A percentile compares a stretch with the other conserved stretches of the same genome.
phyloP scores from a whole-genome alignment of 345 rosid species.

The Lumnitzera littorea region DNA sequence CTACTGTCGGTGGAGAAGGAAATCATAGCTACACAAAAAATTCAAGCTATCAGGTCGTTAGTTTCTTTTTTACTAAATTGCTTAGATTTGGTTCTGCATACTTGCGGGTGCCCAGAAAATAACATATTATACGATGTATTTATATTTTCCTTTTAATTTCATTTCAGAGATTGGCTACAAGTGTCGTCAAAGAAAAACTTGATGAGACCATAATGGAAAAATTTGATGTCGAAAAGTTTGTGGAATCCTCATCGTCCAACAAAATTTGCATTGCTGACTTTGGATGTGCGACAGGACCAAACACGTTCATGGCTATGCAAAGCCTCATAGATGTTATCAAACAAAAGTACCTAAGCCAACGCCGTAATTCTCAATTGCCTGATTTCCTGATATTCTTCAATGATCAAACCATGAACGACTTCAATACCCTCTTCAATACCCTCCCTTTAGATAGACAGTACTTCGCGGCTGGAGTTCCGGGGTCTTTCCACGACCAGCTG shows the following conservation, averaged over 20 bases:
- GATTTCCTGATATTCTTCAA: conserved; percentile 18
- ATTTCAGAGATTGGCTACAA: too few species aligned
- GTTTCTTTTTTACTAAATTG: too few species aligned
- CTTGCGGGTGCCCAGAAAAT: too few species aligned
- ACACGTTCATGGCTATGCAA: conserved; percentile 8
- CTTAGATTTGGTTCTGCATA: too few species aligned
- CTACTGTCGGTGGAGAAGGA: too few species aligned
- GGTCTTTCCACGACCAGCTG: conserved; percentile 5
- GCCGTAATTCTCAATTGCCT: background rate
- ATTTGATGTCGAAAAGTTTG: too few species aligned
- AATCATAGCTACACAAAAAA: too few species aligned
- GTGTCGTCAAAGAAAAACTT: too few species aligned
- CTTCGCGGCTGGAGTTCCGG: conserved; percentile 2
- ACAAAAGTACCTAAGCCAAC: conserved; percentile 3
- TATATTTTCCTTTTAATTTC: too few species aligned
- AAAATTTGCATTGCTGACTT: conserved; percentile 4
- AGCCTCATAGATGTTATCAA: conserved; percentile 9
- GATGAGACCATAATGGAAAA: too few species aligned
- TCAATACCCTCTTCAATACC: conserved; percentile 14
- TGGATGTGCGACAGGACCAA: conserved; percentile 14
- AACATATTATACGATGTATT: too few species aligned
- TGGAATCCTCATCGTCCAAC: background rate
- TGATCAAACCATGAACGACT: conserved; percentile 12
- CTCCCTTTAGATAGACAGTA: background rate
- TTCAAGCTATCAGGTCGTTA: too few species aligned